These are phyloP conservation scores for Maudiozyma turicensis DNA, from an alignment of 805 yeast species.

Conservation along the genomic window DNA sequence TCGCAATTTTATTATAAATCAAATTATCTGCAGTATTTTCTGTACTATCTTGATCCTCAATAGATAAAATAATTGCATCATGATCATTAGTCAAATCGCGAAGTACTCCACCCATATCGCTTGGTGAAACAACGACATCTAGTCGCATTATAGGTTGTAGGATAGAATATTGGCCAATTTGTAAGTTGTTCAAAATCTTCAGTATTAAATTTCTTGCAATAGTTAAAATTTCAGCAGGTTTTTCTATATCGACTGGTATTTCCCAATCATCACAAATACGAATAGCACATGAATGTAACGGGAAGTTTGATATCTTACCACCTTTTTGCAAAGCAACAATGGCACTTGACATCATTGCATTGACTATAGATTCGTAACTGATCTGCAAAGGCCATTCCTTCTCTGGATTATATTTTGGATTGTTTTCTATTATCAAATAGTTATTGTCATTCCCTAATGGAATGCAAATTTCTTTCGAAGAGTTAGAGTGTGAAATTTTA, in stretches of 20 bases:
- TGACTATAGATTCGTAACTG: slow-evolving; percentile 41
- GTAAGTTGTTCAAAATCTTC: slow-evolving; percentile 27
- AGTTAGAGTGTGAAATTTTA: slow-evolving; percentile 10
- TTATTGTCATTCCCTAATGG: slow-evolving; percentile 28
- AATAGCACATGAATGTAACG: slow-evolving; percentile 50
- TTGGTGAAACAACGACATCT: slow-evolving; percentile 53
- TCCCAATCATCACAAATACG: slow-evolving; percentile 40
- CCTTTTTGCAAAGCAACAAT: slow-evolving; percentile 57
- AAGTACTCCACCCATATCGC: slow-evolving; percentile 69
- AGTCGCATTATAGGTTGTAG: slow-evolving; percentile 87
- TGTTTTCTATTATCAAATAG: slow-evolving; percentile 26
- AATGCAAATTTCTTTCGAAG: slow-evolving; percentile 21
- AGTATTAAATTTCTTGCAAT: slow-evolving; percentile 38
- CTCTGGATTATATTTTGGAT: slow-evolving; percentile 14
- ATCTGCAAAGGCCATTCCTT: slow-evolving; percentile 42
- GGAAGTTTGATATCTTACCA: slow-evolving; percentile 42
- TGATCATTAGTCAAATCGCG: slow-evolving; percentile 77
- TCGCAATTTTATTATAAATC: slow-evolving; percentile 49
- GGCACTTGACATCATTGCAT: slow-evolving; percentile 48
- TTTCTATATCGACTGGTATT: slow-evolving; percentile 41
- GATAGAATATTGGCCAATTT: slow-evolving; percentile 35
- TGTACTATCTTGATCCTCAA: slow-evolving; percentile 48
- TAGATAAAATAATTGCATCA: slow-evolving; percentile 60
- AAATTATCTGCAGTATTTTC: slow-evolving; percentile 28
- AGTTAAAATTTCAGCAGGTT: slow-evolving; percentile 34